Conservation (phyloP, 2,329 filamentous ascomycete genomes). For the Corniculantispora saksenae region DNA sequence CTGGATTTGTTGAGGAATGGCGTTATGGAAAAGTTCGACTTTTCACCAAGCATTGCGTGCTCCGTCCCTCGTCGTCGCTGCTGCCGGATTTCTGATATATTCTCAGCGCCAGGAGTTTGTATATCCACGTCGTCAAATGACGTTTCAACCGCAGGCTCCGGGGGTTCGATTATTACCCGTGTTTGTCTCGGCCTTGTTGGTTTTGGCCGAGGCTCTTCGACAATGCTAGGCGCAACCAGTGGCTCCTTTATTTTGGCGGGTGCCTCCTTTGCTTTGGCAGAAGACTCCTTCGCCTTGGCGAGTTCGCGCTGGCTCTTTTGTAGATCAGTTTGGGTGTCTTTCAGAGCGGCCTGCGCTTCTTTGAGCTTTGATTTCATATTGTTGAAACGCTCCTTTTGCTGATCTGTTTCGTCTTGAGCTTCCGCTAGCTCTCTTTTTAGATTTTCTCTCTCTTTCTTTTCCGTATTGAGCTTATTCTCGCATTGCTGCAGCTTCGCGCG, state of each 20-base stretch:
- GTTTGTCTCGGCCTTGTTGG: background rate
- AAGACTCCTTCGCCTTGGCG: slow-evolving; percentile 1
- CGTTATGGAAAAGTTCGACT: slow-evolving; percentile 91
- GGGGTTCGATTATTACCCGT: background rate
- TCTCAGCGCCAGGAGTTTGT: slow-evolving; percentile 47
- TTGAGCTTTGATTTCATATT: slow-evolving; percentile 70
- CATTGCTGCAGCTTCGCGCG: slow-evolving; percentile 37
- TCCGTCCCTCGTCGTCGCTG: slow-evolving; percentile 60
- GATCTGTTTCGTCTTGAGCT: slow-evolving; percentile 61
- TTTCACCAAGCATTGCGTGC: slow-evolving; percentile 66
- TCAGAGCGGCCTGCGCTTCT: slow-evolving; percentile 51
- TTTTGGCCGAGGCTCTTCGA: background rate
- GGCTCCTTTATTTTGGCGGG: background rate
- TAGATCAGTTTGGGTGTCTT: slow-evolving; percentile 55
- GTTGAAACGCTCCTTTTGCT: slow-evolving; percentile 70
- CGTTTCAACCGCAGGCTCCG: background rate
- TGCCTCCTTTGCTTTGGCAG: background rate
- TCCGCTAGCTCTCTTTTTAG: slow-evolving; percentile 54
- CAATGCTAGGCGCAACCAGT: background rate
- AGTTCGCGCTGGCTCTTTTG: slow-evolving; percentile 57
- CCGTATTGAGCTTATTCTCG: slow-evolving; percentile 39
- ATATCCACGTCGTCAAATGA: slow-evolving; percentile 45
- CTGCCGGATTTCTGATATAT: slow-evolving; percentile 41
- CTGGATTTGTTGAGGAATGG: slow-evolving; percentile 82
- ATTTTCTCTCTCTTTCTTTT: slow-evolving; percentile 50